Evolutionary conservation across 2,329 filamentous ascomycete genomes (phyloP), one percentile per base, ranked within the genome.

Genomic region (Claviceps humidiphila): DNA sequence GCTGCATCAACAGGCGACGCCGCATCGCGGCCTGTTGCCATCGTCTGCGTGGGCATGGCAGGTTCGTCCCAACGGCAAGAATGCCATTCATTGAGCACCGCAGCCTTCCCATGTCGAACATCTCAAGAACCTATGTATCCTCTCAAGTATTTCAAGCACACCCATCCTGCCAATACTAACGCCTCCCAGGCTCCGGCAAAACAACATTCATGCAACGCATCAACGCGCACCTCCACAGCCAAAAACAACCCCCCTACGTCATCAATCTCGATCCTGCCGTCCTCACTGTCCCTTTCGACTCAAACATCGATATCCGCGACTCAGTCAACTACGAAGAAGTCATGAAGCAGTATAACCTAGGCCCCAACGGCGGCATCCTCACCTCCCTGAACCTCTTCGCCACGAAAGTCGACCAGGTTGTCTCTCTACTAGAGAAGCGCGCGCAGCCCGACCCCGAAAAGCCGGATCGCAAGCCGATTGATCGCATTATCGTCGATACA

Each of bases 201-300:
- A 98, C 93, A n/a, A 98, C 94, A 0, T 98, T 98, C 66, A 97
- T 98, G 91, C 91, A 97, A 67, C 83, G 93, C 63, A 93, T 98
- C 63, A 96, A 96, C 68, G 85, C 91, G 1, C 80, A 98, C 66
- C 82, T 98, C 3, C 91, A 97, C 65, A 78, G 78, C 5, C 79
- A 90, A 62, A 81, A 84, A 54, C 79, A 84, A 17, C 83, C 89
- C 1, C 93, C 94, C 4, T 98, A 98, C 68, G 89, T 97, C 54
- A 82, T 98, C 65, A 98, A 98, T 69, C 85, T 98, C 56, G 93
- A 98, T 65, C 93, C 93, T 1, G 93, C 94, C 42, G 93, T 98
- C 8, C 80, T 90, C 63, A 88, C 85, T 59, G 87, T 96, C 6
- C 93, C 94, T 3, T 98, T 96, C 65, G 91, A 95, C 60, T 83